Evolutionary conservation across 441 rosid species (phyloP).

Genomic region (Croton laevigatus): DNA sequence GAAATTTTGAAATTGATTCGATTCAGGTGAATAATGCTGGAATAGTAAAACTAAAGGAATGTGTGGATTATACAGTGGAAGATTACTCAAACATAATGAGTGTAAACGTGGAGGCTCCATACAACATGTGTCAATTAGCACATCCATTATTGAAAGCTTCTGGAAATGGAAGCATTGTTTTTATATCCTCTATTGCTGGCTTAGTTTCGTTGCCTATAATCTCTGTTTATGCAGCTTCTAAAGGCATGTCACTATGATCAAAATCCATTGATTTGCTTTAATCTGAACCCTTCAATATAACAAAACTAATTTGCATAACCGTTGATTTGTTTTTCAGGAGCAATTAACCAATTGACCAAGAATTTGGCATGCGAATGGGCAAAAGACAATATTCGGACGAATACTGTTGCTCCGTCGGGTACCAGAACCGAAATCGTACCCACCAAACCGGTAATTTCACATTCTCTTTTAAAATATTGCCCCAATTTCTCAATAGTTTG

Average conservation of each 20-base stretch:
- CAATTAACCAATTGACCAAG: slow-evolving; percentile 73
- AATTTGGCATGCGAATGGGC: slow-evolving; percentile 92
- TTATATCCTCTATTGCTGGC: too few relatives aligned
- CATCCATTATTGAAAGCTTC: slow-evolving; percentile 33
- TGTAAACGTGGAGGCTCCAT: slow-evolving; percentile 64
- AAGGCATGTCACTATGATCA: too few relatives aligned
- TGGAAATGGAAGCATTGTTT: too few relatives aligned
- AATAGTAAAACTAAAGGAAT: too few relatives aligned
- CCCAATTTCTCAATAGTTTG: too few relatives aligned
- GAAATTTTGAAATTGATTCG: too few relatives aligned
- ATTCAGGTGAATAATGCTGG: slow-evolving; percentile 32
- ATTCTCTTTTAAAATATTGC: background rate
- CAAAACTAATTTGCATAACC: too few relatives aligned
- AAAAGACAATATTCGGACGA: slow-evolving; percentile 70
- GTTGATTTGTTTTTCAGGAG: slow-evolving; percentile 36
- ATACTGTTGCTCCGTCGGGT: slow-evolving; percentile 66
- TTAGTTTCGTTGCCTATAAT: too few relatives aligned
- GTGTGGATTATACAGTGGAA: slow-evolving; percentile 29
- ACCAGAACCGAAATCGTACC: slow-evolving; percentile 57
- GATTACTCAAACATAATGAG: slow-evolving; percentile 44
- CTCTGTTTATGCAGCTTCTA: too few relatives aligned
- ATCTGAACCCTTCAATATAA: too few relatives aligned
- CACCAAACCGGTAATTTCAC: slow-evolving; percentile 36
- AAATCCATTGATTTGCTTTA: too few relatives aligned
- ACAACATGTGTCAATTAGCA: slow-evolving; percentile 65